phyloP scores from a whole-genome alignment of 352 stramenopile genomes.

The Globisporangium cylindrosporum region DNA sequence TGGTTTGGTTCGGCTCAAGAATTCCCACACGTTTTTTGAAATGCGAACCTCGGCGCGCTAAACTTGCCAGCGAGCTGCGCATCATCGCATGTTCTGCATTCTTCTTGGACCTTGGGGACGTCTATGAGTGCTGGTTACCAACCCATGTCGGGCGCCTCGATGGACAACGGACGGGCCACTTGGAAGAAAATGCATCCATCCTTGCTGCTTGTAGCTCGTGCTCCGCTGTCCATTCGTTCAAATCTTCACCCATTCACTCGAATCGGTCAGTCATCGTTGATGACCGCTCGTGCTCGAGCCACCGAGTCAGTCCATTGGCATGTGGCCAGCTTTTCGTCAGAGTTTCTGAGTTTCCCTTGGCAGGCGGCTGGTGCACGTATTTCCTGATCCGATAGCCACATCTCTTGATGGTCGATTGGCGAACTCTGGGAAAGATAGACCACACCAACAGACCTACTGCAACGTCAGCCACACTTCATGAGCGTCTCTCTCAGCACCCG shows the following conservation, averaged over 20 bases:
- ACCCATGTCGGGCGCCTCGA: constrained; percentile 1
- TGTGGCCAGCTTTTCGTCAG: background rate
- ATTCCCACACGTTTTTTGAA: no score
- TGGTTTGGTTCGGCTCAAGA: no score
- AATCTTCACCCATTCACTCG: background rate
- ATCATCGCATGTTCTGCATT: no score
- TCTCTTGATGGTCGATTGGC: background rate
- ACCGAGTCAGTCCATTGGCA: background rate
- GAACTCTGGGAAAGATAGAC: background rate
- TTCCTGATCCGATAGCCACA: background rate
- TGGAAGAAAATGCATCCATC: background rate
- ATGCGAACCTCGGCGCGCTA: no score
- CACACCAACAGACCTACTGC: background rate
- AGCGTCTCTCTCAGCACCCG: constrained; percentile 28
- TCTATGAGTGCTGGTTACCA: background rate
- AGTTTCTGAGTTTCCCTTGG: background rate
- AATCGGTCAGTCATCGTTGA: background rate
- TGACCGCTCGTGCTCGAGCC: background rate
- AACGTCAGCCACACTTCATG: constrained; percentile 4
- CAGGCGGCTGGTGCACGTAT: background rate
- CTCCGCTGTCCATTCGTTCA: constrained; percentile 1
- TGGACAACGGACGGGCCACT: constrained; percentile 5
- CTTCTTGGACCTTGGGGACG: no score
- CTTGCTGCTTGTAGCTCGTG: background rate
- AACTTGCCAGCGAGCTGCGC: no score